Evolutionary conservation across 768 basidiomycete species (phyloP).

Genomic region (Dacryopinax primogenitus): DNA sequence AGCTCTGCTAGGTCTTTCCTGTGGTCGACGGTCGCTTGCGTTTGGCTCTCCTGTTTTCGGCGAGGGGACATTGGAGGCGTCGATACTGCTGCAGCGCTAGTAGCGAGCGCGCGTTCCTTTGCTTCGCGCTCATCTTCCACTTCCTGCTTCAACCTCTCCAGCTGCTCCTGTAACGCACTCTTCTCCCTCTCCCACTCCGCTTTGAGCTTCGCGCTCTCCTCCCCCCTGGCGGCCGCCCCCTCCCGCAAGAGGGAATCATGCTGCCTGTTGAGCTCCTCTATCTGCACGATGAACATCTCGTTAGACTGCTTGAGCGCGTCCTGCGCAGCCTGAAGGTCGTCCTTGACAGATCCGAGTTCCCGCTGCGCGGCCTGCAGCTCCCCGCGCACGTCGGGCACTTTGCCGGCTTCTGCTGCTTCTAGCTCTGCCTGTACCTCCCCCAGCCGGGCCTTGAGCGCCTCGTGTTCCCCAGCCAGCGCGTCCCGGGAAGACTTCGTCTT

Average conservation of each 20-base stretch:
- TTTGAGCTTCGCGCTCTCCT: slow-evolving; percentile 54
- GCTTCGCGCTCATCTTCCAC: slow-evolving; percentile 59
- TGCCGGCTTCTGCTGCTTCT: slow-evolving; percentile 16
- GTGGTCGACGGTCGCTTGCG: neutral
- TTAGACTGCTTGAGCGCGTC: slow-evolving; percentile 59
- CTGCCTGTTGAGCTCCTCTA: slow-evolving; percentile 44
- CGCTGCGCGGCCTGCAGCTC: slow-evolving; percentile 30
- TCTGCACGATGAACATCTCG: slow-evolving; percentile 42
- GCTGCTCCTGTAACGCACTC: slow-evolving; percentile 41
- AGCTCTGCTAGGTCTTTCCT: neutral
- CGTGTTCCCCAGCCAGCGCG: slow-evolving; percentile 41
- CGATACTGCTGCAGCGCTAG: slow-evolving; percentile 37
- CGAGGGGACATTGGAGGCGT: slow-evolving; percentile 29
- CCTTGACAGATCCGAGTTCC: slow-evolving; percentile 43
- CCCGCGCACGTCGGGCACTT: slow-evolving; percentile 28
- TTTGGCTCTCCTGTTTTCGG: neutral
- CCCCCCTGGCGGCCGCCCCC: slow-evolving; percentile 52
- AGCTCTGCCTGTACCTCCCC: slow-evolving; percentile 45
- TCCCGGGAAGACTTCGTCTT: slow-evolving; percentile 57
- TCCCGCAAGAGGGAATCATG: slow-evolving; percentile 66
- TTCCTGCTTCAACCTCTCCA: slow-evolving; percentile 51
- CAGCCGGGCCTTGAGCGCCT: slow-evolving; percentile 46
- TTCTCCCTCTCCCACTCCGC: slow-evolving; percentile 50
- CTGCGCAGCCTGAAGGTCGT: slow-evolving; percentile 48
- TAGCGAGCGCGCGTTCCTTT: slow-evolving; percentile 39